Base-by-base conservation (phyloP, 192 early-diverging fungal genomes). In the Phlyctochytrium bullatum region DNA sequence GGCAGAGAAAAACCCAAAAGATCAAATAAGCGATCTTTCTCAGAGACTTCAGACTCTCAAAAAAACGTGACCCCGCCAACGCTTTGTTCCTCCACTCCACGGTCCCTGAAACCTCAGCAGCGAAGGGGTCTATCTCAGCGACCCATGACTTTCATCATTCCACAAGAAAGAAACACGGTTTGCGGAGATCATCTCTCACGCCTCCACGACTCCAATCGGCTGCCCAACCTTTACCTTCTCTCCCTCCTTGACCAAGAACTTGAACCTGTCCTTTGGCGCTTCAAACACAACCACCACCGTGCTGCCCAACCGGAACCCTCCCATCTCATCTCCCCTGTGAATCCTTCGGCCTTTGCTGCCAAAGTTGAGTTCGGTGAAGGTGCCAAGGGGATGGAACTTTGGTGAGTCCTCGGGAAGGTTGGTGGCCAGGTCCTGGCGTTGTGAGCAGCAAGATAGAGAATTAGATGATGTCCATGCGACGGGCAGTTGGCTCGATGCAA, bases 261-360 rank as follows among this genome's bases (percentile, higher is more conserved):
- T 81, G 78, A 96, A 96, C 6, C 40, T 6, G 40, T 47, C 40
- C 27, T 80, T 52, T 1, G 96, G 97, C 0, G 95, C 96, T 66
- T 96, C 94, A 85, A 98, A 99, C 51, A 99, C 93, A 29, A 99
- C 78, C 3, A 98, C 95, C 31, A 99, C 85, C 2, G 97, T 98
- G 6, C 92, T 94, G 29, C 97, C 97, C 14, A 99, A 80, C 59
- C 82, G 86, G 78, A 99, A 98, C 23, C 97, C 97, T 16, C 97
- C 97, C 67, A 98, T 85, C 69, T 97, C 93, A 68, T 96, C 87
- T 50, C 95, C 97, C 65, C 83, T 80, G 2, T 63, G 72, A 23
- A 94, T 69, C 10, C 83, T 86, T 51, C 92, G 83, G 23, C 90
- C 91, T 16, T 67, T 56, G 16, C 79, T 85, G 36, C 91, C 80